Evolutionary conservation across 306 rosid species (phyloP), one percentile per base, ranked within the genome.

Genomic region (Fragaria vesca): DNA sequence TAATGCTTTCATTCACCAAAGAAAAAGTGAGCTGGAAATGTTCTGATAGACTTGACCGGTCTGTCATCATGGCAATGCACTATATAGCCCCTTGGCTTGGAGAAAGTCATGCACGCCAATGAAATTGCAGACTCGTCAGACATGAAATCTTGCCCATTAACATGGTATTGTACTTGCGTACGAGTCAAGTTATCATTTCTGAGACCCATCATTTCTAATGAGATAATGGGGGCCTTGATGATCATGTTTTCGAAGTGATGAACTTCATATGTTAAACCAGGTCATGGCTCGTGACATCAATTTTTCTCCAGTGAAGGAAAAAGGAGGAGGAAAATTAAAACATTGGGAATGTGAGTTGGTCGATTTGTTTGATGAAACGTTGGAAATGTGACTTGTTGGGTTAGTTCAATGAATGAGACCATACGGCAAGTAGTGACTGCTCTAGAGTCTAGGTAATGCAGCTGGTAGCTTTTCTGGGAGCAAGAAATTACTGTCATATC

Each of bases 51-150:
- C 69, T 62, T 13, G 3, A 38, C 71, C 48, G 18, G 15, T 38
- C 71, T 66, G 47, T 8, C 71, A 66, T 66, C 28, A 38, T 38
- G 70, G 48, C 28, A 7, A 66, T 36, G 71, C 48, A 18, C 71
- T 38, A 66, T 62, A 9, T 32, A 32, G 40, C 1, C 42, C 68
- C 16, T 34, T 17, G 45, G n/a, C 47, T 66, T 36, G 26, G 13
- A 66, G 8, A 66, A 18, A 18, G 71, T 66, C 48, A 66, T 12
- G 18, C 40, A 12, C 21, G 43, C n/a, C 3, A 65, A 34, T 15
- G 45, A 34, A 65, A 8, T 34, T 65, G 24, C 69, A 32, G 45
- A 63, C 69, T 24, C 17, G 66, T 60, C 66, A 60, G 66, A 65
- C 69, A 3, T 32, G 8, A 32, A 32, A 30, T 66, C 26, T 36